Base-by-base conservation (phyloP, 2,329 filamentous ascomycete genomes). In the Beauveria bassiana region DNA sequence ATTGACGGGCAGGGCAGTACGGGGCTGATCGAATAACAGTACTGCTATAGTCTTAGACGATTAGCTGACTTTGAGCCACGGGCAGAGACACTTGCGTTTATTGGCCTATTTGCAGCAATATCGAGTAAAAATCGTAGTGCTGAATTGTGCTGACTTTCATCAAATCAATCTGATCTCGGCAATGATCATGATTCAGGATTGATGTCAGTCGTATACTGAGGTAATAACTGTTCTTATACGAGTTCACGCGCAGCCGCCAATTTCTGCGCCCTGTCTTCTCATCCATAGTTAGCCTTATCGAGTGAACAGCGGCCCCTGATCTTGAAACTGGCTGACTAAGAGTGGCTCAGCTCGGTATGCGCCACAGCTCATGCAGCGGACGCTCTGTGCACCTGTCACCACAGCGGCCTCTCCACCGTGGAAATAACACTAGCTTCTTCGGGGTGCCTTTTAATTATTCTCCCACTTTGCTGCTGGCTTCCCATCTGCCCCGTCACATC, bases 381-480 rank as follows among this genome's bases (percentile, higher is more conserved):
- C n/a, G 54, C 54, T 16, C 26, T 24, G 42, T 22, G n/a, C 40
- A n/a, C 26, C 49, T 34, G 49, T 34, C 49, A 51, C 42, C 42
- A 24, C 40, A 56, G 24, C 45, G 26, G 28, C 45, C 24, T 59
- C 57, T 52, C 57, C 57, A 59, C 57, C 26, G 24, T 26, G 28
- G 49, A 61, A 62, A 57, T 62, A 51, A 50, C 46, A 53, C 61
- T 62, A 62, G 26, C 61, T 54, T 40, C 46, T 62, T 62, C 61
- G 46, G 55, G 55, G 31, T 31, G 18, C 24, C 54, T 38, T 63
- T 57, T 61, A 49, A 59, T 59, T 51, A 59, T 58, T 51, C 59
- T 59, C 58, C 59, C 59, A 51, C 59, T 65, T 64, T 63, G 61
- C 62, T 63, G 54, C 63, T 64, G 58, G 63, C 64, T 61, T 63